These are phyloP conservation scores for Taphrina deformans DNA, from an alignment of 1,139 yeast genomes.

Conservation along the genomic window DNA sequence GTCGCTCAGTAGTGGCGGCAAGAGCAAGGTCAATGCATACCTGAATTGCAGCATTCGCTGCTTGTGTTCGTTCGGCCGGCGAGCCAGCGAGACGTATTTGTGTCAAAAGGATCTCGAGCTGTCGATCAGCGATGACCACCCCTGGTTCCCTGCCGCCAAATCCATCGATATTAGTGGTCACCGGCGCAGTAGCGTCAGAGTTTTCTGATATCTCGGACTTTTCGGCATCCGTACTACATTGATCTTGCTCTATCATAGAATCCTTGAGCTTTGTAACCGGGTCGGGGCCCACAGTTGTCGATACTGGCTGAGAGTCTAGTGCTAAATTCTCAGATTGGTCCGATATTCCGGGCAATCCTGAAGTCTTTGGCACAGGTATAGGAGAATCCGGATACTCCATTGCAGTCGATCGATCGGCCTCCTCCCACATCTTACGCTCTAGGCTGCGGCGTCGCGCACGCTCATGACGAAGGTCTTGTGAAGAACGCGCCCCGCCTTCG, in stretches of 20 bases:
- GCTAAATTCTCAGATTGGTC: neutral
- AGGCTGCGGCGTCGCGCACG: constrained; percentile 20
- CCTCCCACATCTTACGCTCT: constrained; percentile 29
- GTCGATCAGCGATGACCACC: neutral
- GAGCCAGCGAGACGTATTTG: constrained; percentile 31
- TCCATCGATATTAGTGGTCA: neutral
- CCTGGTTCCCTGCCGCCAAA: no score
- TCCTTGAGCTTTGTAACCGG: neutral
- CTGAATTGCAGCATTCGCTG: constrained; percentile 25
- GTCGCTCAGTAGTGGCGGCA: neutral
- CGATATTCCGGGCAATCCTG: neutral
- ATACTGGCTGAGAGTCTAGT: neutral
- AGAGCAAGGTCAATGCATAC: constrained; percentile 13
- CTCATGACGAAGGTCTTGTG: constrained; percentile 25
- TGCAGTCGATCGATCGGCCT: constrained; percentile 31
- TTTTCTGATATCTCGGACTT: neutral
- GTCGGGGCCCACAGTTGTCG: neutral
- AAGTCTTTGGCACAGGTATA: constrained; percentile 5
- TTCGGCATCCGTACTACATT: neutral
- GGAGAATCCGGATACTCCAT: constrained; percentile 30
- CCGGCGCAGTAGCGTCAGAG: neutral
- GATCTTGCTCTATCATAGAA: neutral
- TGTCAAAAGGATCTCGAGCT: neutral
- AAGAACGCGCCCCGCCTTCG: neutral
- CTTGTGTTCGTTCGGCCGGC: constrained; percentile 36